Conservation (phyloP, 345 rosid genomes). For the Citrus trifoliata region DNA sequence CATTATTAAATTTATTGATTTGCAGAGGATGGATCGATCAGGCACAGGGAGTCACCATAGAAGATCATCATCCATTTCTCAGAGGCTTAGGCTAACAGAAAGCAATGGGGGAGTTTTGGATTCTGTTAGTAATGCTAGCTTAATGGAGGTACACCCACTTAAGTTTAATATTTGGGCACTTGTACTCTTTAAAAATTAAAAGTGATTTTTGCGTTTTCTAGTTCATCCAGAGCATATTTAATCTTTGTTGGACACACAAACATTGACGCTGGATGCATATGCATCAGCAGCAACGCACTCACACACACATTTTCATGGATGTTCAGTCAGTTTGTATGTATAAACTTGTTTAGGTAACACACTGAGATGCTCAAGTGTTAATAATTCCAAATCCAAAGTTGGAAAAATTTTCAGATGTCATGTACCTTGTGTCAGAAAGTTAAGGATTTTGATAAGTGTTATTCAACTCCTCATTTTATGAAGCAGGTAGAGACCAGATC, state of each 20-base stretch:
- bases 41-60: slow-evolving; percentile 75
- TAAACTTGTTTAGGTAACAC: not conserved
- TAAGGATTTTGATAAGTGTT: not conserved
- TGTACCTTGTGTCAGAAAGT: not conserved
- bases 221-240: not conserved
- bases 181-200: not conserved
- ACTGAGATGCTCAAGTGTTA: not conserved
- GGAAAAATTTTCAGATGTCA: not conserved
- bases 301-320: not conserved
- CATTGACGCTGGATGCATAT: not conserved
- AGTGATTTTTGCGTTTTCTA: not conserved
- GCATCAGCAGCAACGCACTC: not conserved
- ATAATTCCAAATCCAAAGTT: not conserved
- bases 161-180: slow-evolving; percentile 1
- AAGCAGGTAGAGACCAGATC: slow-evolving; percentile 87
- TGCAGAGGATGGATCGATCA: slow-evolving; percentile 81
- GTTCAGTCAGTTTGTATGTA: not conserved
- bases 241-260: not conserved
- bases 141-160: slow-evolving; percentile 73
- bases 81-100: slow-evolving; percentile 64
- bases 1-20: slow-evolving; percentile 18
- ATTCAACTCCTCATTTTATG: slow-evolving; percentile 1
- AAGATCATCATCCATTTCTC: slow-evolving; percentile 61
- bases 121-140: slow-evolving; percentile 72
- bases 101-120: slow-evolving; percentile 49